Conservation (phyloP, 148 eudicot genomes). For the Pharnaceum exiguum region DNA sequence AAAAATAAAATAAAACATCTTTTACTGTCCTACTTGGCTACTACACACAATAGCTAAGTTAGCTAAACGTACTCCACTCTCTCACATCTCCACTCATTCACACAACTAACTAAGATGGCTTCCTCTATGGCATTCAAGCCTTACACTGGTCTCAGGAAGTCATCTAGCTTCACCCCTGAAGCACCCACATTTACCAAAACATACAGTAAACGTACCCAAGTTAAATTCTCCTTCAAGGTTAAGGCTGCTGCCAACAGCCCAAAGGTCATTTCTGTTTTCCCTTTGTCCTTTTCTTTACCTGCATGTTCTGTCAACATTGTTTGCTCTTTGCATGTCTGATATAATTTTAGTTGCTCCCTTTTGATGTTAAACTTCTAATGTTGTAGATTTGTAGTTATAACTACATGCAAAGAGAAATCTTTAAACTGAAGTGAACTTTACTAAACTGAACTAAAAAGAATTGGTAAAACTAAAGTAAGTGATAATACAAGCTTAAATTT, state of each 20-base stretch:
- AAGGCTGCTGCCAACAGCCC: constrained; percentile 51
- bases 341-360: too few species aligned
- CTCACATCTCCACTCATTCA: not conserved
- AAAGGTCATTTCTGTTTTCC: constrained; percentile 37
- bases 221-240: constrained; percentile 18
- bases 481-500: too few species aligned
- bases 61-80: not conserved
- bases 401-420: too few species aligned
- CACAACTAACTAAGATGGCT: constrained; percentile 33
- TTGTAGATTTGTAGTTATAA: too few species aligned
- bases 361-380: too few species aligned
- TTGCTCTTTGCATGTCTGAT: too few species aligned
- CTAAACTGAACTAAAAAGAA: too few species aligned
- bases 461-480: too few species aligned
- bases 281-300: too few species aligned
- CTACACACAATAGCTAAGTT: not conserved
- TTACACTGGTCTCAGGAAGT: constrained; percentile 74
- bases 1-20: not conserved
- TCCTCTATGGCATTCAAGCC: constrained; percentile 66
- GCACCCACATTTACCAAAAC: constrained; percentile 2
- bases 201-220: constrained; percentile 9
- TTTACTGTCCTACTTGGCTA: constrained; percentile 2
- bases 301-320: too few species aligned
- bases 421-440: too few species aligned
- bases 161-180: constrained; percentile 32